Conservation (phyloP, 2,329 filamentous ascomycete genomes). For the Alternaria brassicicola region DNA sequence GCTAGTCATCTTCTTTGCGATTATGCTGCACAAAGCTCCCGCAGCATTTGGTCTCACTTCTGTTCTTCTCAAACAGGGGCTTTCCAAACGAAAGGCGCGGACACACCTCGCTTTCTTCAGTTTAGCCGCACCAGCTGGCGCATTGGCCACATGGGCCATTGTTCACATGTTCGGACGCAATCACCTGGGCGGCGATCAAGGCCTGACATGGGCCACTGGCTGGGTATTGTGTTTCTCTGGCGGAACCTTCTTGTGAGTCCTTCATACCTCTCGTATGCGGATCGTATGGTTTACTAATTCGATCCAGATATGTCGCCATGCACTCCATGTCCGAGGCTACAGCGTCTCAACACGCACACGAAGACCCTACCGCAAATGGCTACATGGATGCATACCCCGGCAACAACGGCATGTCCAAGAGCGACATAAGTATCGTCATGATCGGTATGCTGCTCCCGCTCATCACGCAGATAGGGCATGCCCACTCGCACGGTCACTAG, state of each 20-base stretch:
- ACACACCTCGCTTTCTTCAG: slow-evolving; percentile 91
- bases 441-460: slow-evolving; percentile 79
- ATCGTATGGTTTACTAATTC: background rate
- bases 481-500: slow-evolving; percentile 57
- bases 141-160: slow-evolving; percentile 79
- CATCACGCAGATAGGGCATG: slow-evolving; percentile 76
- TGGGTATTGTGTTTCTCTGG: slow-evolving; percentile 93
- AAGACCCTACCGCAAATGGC: slow-evolving; percentile 50
- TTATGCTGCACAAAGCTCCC: slow-evolving; percentile 97
- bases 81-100: slow-evolving; percentile 83
- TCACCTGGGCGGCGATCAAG: slow-evolving; percentile 62
- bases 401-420: slow-evolving; percentile 57
- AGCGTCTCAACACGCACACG: slow-evolving; percentile 30
- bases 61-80: slow-evolving; percentile 84
- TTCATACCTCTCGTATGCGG: slow-evolving; percentile 17
- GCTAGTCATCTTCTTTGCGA: slow-evolving; percentile 91
- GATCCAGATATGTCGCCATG: slow-evolving; percentile 88
- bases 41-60: slow-evolving; percentile 95
- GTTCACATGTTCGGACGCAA: slow-evolving; percentile 74
- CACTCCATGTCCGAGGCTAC: slow-evolving; percentile 91
- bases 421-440: slow-evolving; percentile 67
- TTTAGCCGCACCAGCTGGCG: slow-evolving; percentile 85
- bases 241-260: slow-evolving; percentile 87
- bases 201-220: slow-evolving; percentile 85
- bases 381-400: slow-evolving; percentile 60